phyloP scores from a whole-genome alignment of 768 basidiomycete genomes.

The Russula olivacea region DNA sequence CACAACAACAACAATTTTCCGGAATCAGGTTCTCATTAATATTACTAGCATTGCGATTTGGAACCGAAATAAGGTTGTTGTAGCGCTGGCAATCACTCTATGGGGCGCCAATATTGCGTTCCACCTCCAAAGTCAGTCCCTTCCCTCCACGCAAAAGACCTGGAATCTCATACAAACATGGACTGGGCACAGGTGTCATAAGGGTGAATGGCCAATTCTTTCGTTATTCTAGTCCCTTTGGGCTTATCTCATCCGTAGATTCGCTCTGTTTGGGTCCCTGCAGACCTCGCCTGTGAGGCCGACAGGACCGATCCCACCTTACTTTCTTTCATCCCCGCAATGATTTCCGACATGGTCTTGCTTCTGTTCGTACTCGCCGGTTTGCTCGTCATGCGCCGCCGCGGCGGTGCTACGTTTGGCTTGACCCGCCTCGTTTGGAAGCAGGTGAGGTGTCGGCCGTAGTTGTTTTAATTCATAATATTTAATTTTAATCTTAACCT shows the following conservation, averaged over 20 bases:
- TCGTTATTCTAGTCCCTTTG: not conserved
- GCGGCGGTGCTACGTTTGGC: not conserved
- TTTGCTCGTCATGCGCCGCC: not conserved
- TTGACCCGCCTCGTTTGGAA: not conserved
- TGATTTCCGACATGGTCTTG: not conserved
- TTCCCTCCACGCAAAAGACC: not conserved
- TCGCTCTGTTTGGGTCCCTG: not conserved
- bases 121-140: not conserved
- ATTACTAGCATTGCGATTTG: slow-evolving; percentile 2
- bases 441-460: not conserved
- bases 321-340: not conserved
- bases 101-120: not conserved
- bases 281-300: not conserved
- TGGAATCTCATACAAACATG: not conserved
- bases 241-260: not conserved
- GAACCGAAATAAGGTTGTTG: not conserved
- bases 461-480: not conserved
- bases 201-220: not conserved
- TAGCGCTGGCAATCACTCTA: not conserved
- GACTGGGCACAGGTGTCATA: not conserved
- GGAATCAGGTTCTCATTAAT: not conserved
- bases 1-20: not conserved
- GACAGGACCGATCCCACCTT: not conserved
- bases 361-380: slow-evolving; percentile 4
- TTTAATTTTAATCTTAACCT: not conserved